Conservation (phyloP, 1,284 basidiomycete genomes). For the Neotropicomus parvogracilis region DNA sequence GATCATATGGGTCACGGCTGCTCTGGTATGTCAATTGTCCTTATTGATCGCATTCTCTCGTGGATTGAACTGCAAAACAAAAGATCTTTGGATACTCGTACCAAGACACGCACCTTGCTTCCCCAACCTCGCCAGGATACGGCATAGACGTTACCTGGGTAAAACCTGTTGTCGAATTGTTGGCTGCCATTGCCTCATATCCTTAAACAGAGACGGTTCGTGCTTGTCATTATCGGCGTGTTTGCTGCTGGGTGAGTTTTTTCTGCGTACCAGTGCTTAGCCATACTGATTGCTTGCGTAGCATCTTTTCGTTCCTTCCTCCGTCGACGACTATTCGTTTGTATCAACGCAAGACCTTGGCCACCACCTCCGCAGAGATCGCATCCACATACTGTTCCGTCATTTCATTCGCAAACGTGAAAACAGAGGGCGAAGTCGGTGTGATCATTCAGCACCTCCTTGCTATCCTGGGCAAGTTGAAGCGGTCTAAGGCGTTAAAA, state of each 20-base stretch:
- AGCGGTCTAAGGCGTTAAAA: conserved; percentile 51
- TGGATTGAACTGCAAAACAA: neutral
- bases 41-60: neutral
- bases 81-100: conserved; percentile 75
- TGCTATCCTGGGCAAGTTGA: conserved; percentile 64
- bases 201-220: conserved; percentile 50
- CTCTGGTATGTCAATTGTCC: conserved; percentile 45
- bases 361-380: conserved; percentile 59
- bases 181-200: neutral
- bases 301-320: conserved; percentile 65
- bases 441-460: conserved; percentile 56
- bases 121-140: conserved; percentile 49
- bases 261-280: neutral
- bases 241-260: conserved; percentile 56
- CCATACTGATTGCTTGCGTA: conserved; percentile 27
- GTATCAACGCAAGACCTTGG: conserved; percentile 62
- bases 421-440: conserved; percentile 43
- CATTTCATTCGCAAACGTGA: conserved; percentile 58
- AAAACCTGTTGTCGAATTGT: conserved; percentile 13
- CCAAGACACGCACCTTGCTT: conserved; percentile 49
- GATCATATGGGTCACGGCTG: conserved; percentile 70
- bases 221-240: conserved; percentile 61
- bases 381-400: conserved; percentile 66
- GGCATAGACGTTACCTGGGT: conserved; percentile 68
- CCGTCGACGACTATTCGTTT: conserved; percentile 65